Base-by-base conservation (phyloP, 2,329 filamentous ascomycete species). In the Orbilia blumenaviensis region DNA sequence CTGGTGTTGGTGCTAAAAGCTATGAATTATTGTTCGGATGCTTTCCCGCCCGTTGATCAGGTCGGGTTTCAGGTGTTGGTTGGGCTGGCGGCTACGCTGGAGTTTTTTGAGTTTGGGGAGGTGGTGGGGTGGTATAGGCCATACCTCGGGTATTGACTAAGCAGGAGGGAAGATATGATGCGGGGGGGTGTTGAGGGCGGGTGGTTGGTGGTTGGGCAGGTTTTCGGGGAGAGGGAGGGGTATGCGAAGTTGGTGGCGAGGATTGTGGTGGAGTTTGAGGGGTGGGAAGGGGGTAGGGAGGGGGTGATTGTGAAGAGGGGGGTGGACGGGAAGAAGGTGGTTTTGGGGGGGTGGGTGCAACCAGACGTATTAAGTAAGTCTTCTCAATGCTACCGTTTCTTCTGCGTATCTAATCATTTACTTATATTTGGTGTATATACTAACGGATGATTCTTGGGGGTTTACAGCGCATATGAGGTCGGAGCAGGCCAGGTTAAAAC, bases 331-430 rank as follows among this genome's bases (percentile, higher is more conserved):
- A 38, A 32, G 4, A 29, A 32, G n/a, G 25, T 23, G 1, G 12
- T 52, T 21, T 68, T 64, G 46, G 23, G 58, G 18, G 71, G 71
- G 16, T 64, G 71, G 71, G 71, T 46, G 14, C 71, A 62, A 5
- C n/a, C 1, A 6, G 12, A 48, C 10, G 44, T 75, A 9, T 62
- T 75, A 38, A 46, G 69, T 63, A 16, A 2, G 36, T 41, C 8
- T 12, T 5, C 25, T n/a, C n/a, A n/a, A n/a, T n/a, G n/a, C n/a
- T n/a, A n/a, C n/a, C n/a, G n/a, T n/a, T n/a, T n/a, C n/a, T n/a
- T n/a, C n/a, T n/a, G n/a, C n/a, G n/a, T n/a, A n/a, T n/a, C n/a
- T n/a, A n/a, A n/a, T n/a, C n/a, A n/a, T n/a, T n/a, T n/a, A n/a
- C 34, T 25, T 60, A 6, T 8, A 4, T 29, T 12, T 27, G n/a